A percentile compares a stretch with the other conserved stretches of the same genome.
These are phyloP conservation scores for Vanrija pseudolonga DNA, from an alignment of 1,284 basidiomycete genomes.

Conservation along the genomic window DNA sequence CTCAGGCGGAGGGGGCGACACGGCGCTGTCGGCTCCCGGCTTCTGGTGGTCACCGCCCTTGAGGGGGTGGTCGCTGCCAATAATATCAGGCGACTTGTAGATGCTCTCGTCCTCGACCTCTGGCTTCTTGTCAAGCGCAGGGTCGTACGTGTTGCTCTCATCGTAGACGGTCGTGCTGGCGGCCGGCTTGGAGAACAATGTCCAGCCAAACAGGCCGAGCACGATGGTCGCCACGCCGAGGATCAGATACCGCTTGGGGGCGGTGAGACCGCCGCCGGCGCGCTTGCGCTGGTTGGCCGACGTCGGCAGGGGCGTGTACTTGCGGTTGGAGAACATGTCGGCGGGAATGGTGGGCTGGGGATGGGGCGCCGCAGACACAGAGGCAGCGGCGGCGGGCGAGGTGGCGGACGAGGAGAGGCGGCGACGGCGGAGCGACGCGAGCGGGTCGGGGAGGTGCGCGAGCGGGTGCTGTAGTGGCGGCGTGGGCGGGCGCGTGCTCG, in stretches of 20 bases:
- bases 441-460: too few relatives aligned
- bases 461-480: too few relatives aligned
- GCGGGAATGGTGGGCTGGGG: neutral
- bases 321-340: constrained; percentile 39
- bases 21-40: too few relatives aligned
- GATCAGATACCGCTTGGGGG: constrained; percentile 41
- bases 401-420: too few relatives aligned
- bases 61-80: constrained; percentile 13
- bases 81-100: constrained; percentile 27
- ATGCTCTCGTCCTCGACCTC: constrained; percentile 25
- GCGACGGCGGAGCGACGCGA: too few relatives aligned
- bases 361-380: neutral
- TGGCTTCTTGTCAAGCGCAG: constrained; percentile 20
- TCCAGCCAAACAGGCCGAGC: constrained; percentile 1
- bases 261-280: constrained; percentile 29
- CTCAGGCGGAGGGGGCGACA: neutral
- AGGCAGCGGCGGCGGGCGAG: too few relatives aligned
- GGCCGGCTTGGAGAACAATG: constrained; percentile 7
- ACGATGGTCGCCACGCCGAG: constrained; percentile 14
- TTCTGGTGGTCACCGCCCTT: constrained; percentile 1
- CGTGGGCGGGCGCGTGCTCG: too few relatives aligned
- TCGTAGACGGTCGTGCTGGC: constrained; percentile 17
- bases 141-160: constrained; percentile 40
- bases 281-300: constrained; percentile 27
- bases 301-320: constrained; percentile 46